Conservation (phyloP, 805 yeast genomes). For the Alloascoidea africana region DNA sequence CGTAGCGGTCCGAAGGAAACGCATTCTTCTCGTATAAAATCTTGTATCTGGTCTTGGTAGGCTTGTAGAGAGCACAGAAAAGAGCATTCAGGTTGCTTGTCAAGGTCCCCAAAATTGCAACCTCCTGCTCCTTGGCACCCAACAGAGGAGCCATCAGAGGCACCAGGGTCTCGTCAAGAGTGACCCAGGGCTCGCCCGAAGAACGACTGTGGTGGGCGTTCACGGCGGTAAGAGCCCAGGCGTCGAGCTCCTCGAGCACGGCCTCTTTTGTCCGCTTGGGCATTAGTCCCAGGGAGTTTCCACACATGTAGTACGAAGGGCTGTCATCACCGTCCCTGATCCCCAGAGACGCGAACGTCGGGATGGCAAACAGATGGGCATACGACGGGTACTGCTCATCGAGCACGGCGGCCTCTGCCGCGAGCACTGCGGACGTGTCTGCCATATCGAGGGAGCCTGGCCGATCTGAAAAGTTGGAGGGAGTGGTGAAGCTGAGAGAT, state of each 20-base stretch:
- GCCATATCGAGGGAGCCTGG: too few species aligned
- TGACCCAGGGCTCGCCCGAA: conserved; percentile 58
- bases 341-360: conserved; percentile 53
- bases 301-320: conserved; percentile 49
- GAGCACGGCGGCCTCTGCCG: conserved; percentile 14
- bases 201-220: conserved; percentile 63
- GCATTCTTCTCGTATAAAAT: conserved; percentile 77
- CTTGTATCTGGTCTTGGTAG: conserved; percentile 36
- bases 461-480: too few species aligned
- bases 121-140: conserved; percentile 65
- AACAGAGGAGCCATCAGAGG: conserved; percentile 59
- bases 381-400: conserved; percentile 26
- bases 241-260: conserved; percentile 52
- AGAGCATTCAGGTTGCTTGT: conserved; percentile 72
- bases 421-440: too few species aligned
- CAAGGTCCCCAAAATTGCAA: conserved; percentile 76
- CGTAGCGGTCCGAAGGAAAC: conserved; percentile 87
- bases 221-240: conserved; percentile 75
- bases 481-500: too few species aligned
- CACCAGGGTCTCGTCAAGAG: conserved; percentile 64
- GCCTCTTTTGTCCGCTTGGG: conserved; percentile 48
- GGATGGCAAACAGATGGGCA: conserved; percentile 39
- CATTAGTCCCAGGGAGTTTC: conserved; percentile 90
- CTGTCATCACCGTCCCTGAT: conserved; percentile 21
- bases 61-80: conserved; percentile 60